These are phyloP conservation scores for Syzygium jambos DNA, from an alignment of 345 rosid species.

Conservation along the genomic window DNA sequence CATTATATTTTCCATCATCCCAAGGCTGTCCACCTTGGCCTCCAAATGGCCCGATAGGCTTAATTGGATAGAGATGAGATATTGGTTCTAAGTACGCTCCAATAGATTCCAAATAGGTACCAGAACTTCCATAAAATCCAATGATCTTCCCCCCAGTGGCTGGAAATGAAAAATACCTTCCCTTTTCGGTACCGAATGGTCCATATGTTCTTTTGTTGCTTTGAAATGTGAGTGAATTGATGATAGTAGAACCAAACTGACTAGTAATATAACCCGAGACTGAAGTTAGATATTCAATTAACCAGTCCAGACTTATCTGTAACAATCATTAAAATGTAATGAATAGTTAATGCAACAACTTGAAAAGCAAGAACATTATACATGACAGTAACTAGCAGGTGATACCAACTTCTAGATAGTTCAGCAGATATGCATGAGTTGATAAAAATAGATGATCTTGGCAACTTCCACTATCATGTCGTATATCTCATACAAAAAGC, in stretches of 20 bases:
- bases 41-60: background rate
- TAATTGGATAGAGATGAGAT: background rate
- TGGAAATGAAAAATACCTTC: background rate
- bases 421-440: background rate
- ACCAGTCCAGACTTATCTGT: background rate
- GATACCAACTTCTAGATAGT: background rate
- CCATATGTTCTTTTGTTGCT: background rate
- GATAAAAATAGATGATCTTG: background rate
- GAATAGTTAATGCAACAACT: too few species aligned
- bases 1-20: background rate
- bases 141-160: background rate
- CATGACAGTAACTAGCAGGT: background rate
- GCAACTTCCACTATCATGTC: background rate
- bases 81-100: background rate
- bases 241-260: background rate
- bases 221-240: background rate
- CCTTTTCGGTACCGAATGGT: background rate
- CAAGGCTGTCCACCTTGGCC: background rate
- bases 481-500: background rate
- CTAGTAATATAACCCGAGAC: background rate
- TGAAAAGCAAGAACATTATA: too few species aligned
- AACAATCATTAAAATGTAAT: background rate
- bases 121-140: background rate
- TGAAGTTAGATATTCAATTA: background rate
- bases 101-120: background rate